Evolutionary conservation across 2,329 filamentous ascomycete species (phyloP).

Genomic region (Chaetomiaceae sp.): DNA sequence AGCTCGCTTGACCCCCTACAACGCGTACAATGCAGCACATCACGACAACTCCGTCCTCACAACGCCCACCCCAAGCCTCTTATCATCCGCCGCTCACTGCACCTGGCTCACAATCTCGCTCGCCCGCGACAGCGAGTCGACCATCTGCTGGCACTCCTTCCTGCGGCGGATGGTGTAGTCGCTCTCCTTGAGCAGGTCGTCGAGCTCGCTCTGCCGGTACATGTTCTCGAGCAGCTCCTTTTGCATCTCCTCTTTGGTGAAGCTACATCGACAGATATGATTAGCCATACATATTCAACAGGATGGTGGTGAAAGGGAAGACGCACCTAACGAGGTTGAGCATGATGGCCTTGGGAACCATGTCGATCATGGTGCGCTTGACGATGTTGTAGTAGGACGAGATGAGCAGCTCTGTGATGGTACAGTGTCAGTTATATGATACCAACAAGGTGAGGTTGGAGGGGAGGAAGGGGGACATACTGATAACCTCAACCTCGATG

Average conservation of each 20-base stretch:
- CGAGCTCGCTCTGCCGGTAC: constrained; percentile 86
- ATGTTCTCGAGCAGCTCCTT: constrained; percentile 94
- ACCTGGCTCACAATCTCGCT: constrained; percentile 92
- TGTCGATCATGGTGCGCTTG: constrained; percentile 97
- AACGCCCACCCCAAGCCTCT: too few relatives aligned
- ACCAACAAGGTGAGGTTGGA: neutral
- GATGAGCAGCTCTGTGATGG: constrained; percentile 76
- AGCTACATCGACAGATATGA: constrained; percentile 45
- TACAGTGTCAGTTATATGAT: constrained; percentile 6
- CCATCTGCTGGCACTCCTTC: constrained; percentile 99
- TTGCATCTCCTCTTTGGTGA: constrained; percentile 98
- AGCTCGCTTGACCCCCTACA: too few relatives aligned
- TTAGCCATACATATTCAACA: neutral
- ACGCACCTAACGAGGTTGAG: constrained; percentile 90
- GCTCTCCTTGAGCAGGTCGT: constrained; percentile 94
- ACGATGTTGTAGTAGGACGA: constrained; percentile 98
- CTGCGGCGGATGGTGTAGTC: constrained; percentile 92
- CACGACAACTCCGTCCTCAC: too few relatives aligned
- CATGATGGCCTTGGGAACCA: constrained; percentile 99
- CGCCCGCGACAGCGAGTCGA: constrained; percentile 83
- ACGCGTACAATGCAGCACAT: too few relatives aligned
- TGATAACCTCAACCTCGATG: constrained; percentile 97
- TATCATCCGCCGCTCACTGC: constrained; percentile 40
- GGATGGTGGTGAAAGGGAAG: neutral
- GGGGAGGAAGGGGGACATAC: constrained; percentile 49